These are phyloP conservation scores for Aspergillus carlsbadensis DNA, from an alignment of 495 filamentous ascomycete species.

Conservation along the genomic window DNA sequence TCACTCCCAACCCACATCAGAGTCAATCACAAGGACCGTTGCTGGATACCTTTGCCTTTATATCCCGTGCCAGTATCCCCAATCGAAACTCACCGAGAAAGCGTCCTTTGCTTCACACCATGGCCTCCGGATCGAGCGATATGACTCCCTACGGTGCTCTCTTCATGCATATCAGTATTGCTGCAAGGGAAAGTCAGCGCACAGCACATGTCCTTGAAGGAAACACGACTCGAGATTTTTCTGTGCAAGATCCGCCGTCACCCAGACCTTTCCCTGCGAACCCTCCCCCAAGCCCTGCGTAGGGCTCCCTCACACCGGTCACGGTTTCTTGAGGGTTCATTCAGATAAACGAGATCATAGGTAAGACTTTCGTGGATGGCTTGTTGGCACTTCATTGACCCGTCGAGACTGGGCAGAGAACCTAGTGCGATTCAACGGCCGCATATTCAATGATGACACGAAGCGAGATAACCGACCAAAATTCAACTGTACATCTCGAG, in stretches of 20 bases:
- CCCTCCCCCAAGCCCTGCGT: constrained; percentile 45
- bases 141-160: constrained; percentile 1
- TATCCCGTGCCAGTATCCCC: neutral
- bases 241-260: constrained; percentile 36
- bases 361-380: neutral
- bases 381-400: neutral
- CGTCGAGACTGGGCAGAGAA: neutral
- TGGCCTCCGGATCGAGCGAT: neutral
- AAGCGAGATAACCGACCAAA: neutral
- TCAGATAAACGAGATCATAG: constrained; percentile 8
- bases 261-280: constrained; percentile 43
- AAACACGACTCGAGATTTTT: constrained; percentile 4
- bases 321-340: neutral
- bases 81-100: constrained; percentile 2
- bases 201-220: neutral
- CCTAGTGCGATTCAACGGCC: constrained; percentile 5
- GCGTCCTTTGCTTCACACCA: neutral
- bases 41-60: neutral
- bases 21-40: neutral
- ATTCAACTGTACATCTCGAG: constrained; percentile 8
- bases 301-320: neutral
- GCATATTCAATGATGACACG: constrained; percentile 11
- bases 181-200: neutral
- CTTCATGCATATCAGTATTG: neutral
- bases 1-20: neutral